Conservation (phyloP, 352 stramenopile species). For the Pythium aristosporum region DNA sequence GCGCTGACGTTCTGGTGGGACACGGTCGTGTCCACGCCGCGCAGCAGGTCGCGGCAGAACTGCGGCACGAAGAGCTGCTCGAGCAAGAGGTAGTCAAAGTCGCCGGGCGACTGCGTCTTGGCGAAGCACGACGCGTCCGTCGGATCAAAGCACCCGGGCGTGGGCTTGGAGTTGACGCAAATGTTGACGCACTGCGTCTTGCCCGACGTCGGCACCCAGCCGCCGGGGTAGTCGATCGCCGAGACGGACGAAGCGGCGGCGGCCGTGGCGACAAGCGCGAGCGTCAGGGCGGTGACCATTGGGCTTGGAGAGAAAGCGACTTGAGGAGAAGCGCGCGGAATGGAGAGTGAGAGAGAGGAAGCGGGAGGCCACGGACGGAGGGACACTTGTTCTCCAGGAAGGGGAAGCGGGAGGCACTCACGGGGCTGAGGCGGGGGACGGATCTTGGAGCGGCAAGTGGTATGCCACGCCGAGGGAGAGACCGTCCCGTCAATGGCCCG, state of each 20-base stretch:
- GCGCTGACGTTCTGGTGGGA: slow-evolving; percentile 77
- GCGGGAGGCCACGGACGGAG: neutral
- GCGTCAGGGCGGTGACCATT: slow-evolving; percentile 19
- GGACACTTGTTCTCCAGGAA: neutral
- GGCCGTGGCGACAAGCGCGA: slow-evolving; percentile 30
- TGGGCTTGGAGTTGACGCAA: slow-evolving; percentile 60
- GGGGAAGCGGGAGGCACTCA: no score
- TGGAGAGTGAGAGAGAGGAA: neutral
- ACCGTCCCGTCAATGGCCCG: neutral
- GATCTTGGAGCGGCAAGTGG: neutral
- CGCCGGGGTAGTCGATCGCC: slow-evolving; percentile 61
- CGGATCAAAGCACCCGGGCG: slow-evolving; percentile 52
- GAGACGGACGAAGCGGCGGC: slow-evolving; percentile 45
- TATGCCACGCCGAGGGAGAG: neutral
- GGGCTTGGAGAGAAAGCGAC: neutral
- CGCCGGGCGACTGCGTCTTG: slow-evolving; percentile 59
- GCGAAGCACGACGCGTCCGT: slow-evolving; percentile 45
- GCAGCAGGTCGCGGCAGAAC: slow-evolving; percentile 75
- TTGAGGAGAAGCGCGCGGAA: neutral
- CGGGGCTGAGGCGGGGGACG: no score
- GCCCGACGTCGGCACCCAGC: slow-evolving; percentile 46
- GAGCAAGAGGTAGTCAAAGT: slow-evolving; percentile 80
- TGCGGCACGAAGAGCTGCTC: slow-evolving; percentile 81
- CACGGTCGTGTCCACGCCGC: slow-evolving; percentile 69
- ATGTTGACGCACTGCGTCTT: slow-evolving; percentile 71